Percentiles rank a stretch among this genome's conserved stretches.
Conservation (phyloP, 163 green algal genomes). For the Scenedesmus sp. region DNA sequence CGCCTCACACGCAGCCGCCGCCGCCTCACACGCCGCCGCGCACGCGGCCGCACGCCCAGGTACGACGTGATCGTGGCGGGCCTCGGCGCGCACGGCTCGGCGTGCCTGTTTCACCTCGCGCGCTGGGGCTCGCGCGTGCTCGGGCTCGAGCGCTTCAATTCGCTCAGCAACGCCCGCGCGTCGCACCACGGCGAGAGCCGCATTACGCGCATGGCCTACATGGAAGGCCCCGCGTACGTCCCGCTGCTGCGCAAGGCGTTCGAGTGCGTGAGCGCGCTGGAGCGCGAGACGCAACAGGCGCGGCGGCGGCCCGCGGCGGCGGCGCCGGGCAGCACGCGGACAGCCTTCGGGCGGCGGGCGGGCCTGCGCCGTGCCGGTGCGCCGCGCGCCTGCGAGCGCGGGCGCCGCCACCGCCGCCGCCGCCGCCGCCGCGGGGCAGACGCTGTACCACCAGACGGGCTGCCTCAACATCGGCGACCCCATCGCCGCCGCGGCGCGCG, state of each 20-base stretch:
- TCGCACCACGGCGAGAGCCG: conserved; percentile 42
- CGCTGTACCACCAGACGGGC: neutral
- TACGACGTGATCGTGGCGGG: conserved; percentile 45
- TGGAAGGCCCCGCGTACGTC: conserved; percentile 40
- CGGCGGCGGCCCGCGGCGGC: too few species aligned
- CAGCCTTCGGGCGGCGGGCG: too few species aligned
- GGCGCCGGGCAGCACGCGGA: too few species aligned
- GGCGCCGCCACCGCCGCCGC: too few species aligned
- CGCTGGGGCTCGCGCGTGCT: conserved; percentile 40
- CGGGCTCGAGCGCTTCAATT: conserved; percentile 36
- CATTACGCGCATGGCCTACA: conserved; percentile 44
- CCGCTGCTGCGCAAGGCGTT: conserved; percentile 39
- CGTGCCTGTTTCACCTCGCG: conserved; percentile 39
- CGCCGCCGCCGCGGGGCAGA: neutral
- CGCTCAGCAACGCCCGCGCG: neutral
- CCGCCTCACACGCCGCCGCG: too few species aligned
- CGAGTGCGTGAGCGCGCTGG: conserved; percentile 7
- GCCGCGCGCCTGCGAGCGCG: too few species aligned
- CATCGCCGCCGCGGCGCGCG: neutral
- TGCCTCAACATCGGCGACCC: neutral
- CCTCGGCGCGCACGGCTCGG: conserved; percentile 42
- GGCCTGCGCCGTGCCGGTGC: too few species aligned
- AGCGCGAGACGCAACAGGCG: conserved; percentile 39
- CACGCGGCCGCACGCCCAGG: too few species aligned
- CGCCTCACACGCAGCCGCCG: too few species aligned